These are phyloP conservation scores for Cydonia oblonga DNA, from an alignment of 331 rosid species.

Conservation along the genomic window DNA sequence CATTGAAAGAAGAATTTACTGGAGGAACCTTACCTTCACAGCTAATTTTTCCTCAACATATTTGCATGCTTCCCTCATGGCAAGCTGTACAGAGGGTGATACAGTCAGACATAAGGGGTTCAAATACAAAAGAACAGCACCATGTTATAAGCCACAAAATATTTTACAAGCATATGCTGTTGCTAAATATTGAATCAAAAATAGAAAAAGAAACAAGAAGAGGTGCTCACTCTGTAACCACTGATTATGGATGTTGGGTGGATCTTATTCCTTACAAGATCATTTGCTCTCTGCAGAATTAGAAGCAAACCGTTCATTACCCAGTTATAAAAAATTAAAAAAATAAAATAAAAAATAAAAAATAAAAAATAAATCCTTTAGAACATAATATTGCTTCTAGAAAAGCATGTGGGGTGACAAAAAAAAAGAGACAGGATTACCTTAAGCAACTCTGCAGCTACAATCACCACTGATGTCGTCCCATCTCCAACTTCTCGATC, in stretches of 20 bases:
- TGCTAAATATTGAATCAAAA: neutral
- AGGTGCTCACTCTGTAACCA: conserved; percentile 62
- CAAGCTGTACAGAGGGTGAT: conserved; percentile 50
- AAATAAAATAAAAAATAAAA: no score
- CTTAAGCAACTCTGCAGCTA: conserved; percentile 91
- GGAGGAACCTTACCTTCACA: conserved; percentile 51
- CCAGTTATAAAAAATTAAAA: neutral
- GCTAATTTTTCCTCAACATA: conserved; percentile 73
- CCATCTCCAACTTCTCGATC: conserved; percentile 98
- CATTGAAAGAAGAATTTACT: neutral
- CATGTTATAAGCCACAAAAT: neutral
- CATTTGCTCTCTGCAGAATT: conserved; percentile 81
- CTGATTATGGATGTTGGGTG: conserved; percentile 96
- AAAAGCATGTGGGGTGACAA: neutral
- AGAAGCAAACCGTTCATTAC: neutral
- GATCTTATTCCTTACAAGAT: conserved; percentile 85
- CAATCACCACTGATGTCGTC: conserved; percentile 88
- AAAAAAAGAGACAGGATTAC: conserved; percentile 19
- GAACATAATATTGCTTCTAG: neutral
- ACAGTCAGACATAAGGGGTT: neutral
- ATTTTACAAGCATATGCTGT: neutral
- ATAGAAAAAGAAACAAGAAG: neutral
- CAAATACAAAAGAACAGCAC: neutral
- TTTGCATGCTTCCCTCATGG: conserved; percentile 98
- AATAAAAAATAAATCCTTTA: conserved; percentile 4